Conservation (phyloP, 2,329 filamentous ascomycete species). For the Epichloe brachyelytri region DNA sequence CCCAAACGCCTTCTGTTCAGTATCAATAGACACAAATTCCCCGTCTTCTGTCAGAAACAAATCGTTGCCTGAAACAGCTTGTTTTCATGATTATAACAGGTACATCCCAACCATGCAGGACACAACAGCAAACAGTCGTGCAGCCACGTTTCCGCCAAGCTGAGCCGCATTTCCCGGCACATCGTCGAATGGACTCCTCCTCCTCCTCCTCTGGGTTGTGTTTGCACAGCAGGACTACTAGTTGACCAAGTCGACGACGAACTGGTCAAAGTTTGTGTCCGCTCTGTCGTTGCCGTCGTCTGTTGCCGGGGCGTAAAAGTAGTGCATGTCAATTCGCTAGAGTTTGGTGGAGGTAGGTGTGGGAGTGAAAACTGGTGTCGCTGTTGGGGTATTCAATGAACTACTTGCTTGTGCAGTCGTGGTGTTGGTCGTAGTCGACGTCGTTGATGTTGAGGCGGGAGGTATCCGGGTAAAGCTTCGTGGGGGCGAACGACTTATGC, state of each 20-base stretch:
- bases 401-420: neutral
- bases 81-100: neutral
- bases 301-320: neutral
- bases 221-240: constrained; percentile 1
- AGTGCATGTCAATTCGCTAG: neutral
- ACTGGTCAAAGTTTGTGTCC: neutral
- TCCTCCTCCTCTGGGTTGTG: constrained; percentile 10
- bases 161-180: neutral
- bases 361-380: neutral
- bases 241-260: constrained; percentile 3
- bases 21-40: no score
- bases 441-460: neutral
- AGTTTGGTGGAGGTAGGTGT: neutral
- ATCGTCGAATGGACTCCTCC: constrained; percentile 12
- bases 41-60: no score
- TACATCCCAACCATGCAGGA: neutral
- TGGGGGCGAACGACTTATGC: neutral
- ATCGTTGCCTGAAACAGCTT: no score
- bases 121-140: neutral
- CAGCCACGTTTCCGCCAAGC: neutral
- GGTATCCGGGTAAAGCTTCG: constrained; percentile 1
- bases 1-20: no score
- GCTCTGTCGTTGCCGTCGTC: neutral
- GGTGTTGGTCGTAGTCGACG: neutral
- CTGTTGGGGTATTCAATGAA: neutral